phyloP scores from a whole-genome alignment of 805 yeast species.

The Teunomyces kruisii region DNA sequence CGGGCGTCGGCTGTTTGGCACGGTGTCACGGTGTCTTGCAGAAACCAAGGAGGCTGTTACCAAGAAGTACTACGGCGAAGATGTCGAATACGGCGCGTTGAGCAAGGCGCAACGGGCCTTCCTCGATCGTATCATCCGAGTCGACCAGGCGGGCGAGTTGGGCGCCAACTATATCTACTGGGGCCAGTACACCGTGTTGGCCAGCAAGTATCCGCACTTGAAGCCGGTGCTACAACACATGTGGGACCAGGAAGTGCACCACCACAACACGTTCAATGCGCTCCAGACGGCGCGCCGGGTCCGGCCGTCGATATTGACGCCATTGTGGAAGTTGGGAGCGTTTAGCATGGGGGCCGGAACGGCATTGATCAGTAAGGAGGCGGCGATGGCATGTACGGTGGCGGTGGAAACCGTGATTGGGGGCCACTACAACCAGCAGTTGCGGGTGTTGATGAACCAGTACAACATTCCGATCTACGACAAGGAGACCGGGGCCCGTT shows the following conservation, averaged over 20 bases:
- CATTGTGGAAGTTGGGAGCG: conserved; percentile 92
- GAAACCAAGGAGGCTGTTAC: conserved; percentile 6
- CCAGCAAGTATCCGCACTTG: conserved; percentile 67
- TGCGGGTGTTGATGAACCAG: conserved; percentile 71
- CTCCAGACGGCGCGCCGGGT: conserved; percentile 77
- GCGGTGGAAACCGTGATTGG: conserved; percentile 99
- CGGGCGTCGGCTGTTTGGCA: background rate
- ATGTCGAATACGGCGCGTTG: conserved; percentile 36
- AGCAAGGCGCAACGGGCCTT: conserved; percentile 65
- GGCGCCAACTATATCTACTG: conserved; percentile 93
- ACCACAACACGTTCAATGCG: conserved; percentile 79
- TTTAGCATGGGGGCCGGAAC: conserved; percentile 82
- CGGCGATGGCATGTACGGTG: conserved; percentile 99
- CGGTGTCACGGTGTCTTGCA: background rate
- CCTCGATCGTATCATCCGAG: conserved; percentile 75
- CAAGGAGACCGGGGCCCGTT: conserved; percentile 30
- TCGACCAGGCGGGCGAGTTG: conserved; percentile 97
- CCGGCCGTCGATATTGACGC: conserved; percentile 89
- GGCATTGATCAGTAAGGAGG: conserved; percentile 85
- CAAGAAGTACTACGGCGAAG: conserved; percentile 21
- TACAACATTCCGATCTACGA: conserved; percentile 48
- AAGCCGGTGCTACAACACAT: conserved; percentile 83
- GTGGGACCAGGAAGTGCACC: conserved; percentile 98
- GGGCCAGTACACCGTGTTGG: conserved; percentile 82
- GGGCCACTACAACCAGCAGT: conserved; percentile 88